phyloP scores from a whole-genome alignment of 2,329 filamentous ascomycete genomes.

The Fusarium xylarioides region DNA sequence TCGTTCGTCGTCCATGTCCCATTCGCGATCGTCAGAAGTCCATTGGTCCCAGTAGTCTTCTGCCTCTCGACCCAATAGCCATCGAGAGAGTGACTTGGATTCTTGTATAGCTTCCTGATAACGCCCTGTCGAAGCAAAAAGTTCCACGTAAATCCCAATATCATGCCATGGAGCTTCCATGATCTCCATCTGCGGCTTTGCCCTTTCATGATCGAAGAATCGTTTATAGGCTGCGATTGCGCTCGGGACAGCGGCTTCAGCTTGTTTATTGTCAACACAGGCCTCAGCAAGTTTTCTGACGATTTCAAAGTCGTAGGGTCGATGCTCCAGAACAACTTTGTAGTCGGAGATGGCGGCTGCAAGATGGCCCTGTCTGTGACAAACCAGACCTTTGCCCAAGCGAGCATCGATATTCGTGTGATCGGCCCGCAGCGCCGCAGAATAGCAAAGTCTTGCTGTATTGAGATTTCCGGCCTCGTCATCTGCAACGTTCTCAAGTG shows the following conservation, averaged over 20 bases:
- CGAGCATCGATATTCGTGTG: conserved; percentile 65
- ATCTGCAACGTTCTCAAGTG: conserved; percentile 58
- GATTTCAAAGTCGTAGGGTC: conserved; percentile 63
- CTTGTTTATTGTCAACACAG: conserved; percentile 61
- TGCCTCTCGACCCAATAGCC: conserved; percentile 78
- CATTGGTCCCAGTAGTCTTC: conserved; percentile 82
- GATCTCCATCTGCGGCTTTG: conserved; percentile 45
- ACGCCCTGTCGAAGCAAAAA: conserved; percentile 72
- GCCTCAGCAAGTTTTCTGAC: conserved; percentile 66
- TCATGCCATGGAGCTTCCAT: conserved; percentile 76
- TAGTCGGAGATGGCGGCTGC: conserved; percentile 66
- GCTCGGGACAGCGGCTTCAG: conserved; percentile 48
- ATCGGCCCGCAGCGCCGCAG: conserved; percentile 67
- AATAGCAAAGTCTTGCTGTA: conserved; percentile 67
- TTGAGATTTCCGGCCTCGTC: conserved; percentile 60
- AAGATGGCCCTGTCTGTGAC: conserved; percentile 63
- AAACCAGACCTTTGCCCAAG: conserved; percentile 66
- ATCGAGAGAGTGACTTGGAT: conserved; percentile 78
- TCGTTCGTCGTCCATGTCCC: conserved; percentile 78
- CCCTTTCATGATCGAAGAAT: conserved; percentile 56
- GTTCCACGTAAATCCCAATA: conserved; percentile 83
- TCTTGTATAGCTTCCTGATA: conserved; percentile 73
- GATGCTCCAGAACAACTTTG: conserved; percentile 61
- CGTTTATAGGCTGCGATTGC: conserved; percentile 60
- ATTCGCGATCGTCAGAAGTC: conserved; percentile 84